Base-by-base conservation (phyloP, 495 filamentous ascomycete genomes). In the Antarctomyces pellizariae region DNA sequence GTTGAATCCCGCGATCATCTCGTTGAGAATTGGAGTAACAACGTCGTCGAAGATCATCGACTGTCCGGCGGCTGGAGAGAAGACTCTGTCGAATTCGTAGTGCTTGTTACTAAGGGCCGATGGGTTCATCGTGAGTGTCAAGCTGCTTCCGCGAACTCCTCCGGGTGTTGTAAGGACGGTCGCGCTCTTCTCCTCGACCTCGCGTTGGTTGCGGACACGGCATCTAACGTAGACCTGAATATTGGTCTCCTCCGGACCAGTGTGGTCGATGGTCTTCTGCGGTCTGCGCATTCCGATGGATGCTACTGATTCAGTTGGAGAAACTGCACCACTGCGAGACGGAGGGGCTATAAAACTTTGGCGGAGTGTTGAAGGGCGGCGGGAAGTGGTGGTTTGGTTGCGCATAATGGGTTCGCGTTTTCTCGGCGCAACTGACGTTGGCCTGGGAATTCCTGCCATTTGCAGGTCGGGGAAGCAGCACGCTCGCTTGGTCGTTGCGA, bases 1-100 rank as follows among this genome's bases (percentile, higher is more conserved):
- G 45, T 97, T 97, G 50, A 75, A 95, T n/a, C 86, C 86, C 14
- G 66, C 59, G 13, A 97, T 62, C 65, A 95, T 92, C 82, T 97
- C 83, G 35, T 90, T 79, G 25, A 97, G 36, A 22, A 95, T 76
- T 0, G 86, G 86, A 22, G 67, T 65, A 0, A 93, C 89, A 10
- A 90, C 80, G 49, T 92, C 84, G 33, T 95, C 84, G 34, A 78
- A 97, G 4, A 97, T 58, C 56, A 83, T 80, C 18, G 54, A 57
- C 46, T 97, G 86, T 41, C 95, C 89, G 4, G 89, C 84, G 2
- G 86, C 86, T 5, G 79, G 77, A 0, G 86, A 90, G 44, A 95
- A 97, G 25, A 93, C 89, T 35, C 79, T 83, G 47, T 97, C 86
- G 42, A 97, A 97, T 32, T 74, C 71, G 45, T 95, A 97, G 1